phyloP scores from a whole-genome alignment of 192 early-diverging fungal species.

The Backusella morwellensis region DNA sequence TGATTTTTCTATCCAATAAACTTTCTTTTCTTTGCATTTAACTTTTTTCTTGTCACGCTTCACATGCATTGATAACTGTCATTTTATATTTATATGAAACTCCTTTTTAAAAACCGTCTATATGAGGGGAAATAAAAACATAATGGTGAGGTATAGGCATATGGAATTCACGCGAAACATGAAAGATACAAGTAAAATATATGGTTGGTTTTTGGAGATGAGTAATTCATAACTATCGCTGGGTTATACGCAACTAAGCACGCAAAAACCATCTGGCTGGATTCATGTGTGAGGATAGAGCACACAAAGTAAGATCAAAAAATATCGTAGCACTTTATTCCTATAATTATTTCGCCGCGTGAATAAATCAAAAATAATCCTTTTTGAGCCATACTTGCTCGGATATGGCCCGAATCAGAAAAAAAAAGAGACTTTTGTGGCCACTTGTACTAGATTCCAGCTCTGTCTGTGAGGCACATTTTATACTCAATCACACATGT shows the following conservation, averaged over 20 bases:
- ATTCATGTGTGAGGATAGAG: not conserved
- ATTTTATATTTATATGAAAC: not conserved
- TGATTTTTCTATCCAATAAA: not conserved
- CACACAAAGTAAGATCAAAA: not conserved
- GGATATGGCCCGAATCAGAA: not conserved
- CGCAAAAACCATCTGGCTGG: not conserved
- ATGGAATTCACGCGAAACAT: not conserved
- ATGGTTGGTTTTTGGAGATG: not conserved
- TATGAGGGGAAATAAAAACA: not conserved
- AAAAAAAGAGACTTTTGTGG: too few species aligned
- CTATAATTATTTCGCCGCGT: not conserved
- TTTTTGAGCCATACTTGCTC: not conserved
- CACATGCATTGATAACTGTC: constrained; percentile 1
- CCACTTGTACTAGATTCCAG: too few species aligned
- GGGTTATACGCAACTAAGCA: not conserved
- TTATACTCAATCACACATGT: too few species aligned
- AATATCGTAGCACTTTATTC: not conserved
- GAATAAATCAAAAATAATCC: not conserved
- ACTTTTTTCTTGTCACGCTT: not conserved
- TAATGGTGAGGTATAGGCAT: not conserved
- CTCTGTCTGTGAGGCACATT: too few species aligned
- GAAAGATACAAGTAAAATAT: not conserved
- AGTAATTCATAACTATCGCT: not conserved
- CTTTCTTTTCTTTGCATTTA: not conserved
- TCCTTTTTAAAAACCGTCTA: not conserved